Base-by-base conservation (phyloP, 2,329 filamentous ascomycete genomes). In the Colletotrichum plurivorum region DNA sequence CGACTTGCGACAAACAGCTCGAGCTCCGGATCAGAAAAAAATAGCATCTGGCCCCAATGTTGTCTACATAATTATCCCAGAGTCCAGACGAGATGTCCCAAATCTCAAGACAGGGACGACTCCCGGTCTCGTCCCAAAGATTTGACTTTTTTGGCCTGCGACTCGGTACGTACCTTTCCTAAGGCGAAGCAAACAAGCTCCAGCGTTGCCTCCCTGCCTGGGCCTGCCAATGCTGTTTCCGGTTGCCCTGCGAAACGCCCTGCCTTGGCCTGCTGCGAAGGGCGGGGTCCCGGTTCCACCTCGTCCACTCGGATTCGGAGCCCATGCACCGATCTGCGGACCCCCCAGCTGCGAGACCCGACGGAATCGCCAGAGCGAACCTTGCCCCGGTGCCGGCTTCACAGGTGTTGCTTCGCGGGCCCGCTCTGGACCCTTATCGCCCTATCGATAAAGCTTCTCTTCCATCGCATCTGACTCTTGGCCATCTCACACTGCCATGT, bases 191-290 rank as follows among this genome's bases (percentile, higher is more conserved):
- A 59, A 65, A 65, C 65, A 59, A 65, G 61, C 54, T 64, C 54
- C 31, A 55, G 61, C 56, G 22, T 51, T 46, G 7, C 22, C 41
- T 41, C 49, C 43, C 22, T 4, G 22, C 3, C 22, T 25, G 3
- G n/a, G n/a, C 22, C 55, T 45, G 27, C 39, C 36, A 59, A 55
- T 55, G 22, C 49, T 67, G 67, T 48, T 67, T 69, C 55, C 62
- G 63, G 67, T 69, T 69, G 62, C 63, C 62, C 49, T 61, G 62
- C 56, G 55, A 67, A 69, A 69, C 63, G 51, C 56, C 67, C 31
- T 69, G 49, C 61, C 67, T 68, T 69, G 66, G 62, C 62, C 53
- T 60, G 62, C 54, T 45, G 56, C 12, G 25, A 36, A 51, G 36
- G 45, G 49, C 43, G 20, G 43, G 62, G 54, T n/a, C 25, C 62